Evolutionary conservation across 768 basidiomycete species (phyloP).

Genomic region (Termitomyces sp.): DNA sequence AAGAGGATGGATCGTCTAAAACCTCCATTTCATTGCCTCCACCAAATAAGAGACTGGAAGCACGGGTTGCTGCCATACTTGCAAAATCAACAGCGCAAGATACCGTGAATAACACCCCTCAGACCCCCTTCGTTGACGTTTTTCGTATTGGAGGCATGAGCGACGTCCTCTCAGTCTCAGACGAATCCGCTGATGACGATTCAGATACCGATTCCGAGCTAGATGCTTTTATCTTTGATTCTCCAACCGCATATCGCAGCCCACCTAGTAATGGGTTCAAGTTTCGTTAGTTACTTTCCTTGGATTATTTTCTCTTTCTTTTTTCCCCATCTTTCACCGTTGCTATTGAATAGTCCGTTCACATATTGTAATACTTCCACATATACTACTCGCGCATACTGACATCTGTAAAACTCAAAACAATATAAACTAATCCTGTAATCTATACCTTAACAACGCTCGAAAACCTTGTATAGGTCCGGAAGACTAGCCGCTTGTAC

Average conservation of each 20-base stretch:
- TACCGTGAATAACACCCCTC: slow-evolving; percentile 51
- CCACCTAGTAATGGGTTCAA: slow-evolving; percentile 38
- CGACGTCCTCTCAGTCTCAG: slow-evolving; percentile 18
- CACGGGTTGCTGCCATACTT: slow-evolving; percentile 75
- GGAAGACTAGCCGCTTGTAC: slow-evolving; percentile 87
- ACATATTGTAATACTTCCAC: slow-evolving; percentile 15
- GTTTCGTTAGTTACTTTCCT: slow-evolving; percentile 22
- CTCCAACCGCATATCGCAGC: slow-evolving; percentile 36
- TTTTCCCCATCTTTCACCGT: slow-evolving; percentile 1
- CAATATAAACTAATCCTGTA: slow-evolving; percentile 10
- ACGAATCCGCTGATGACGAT: slow-evolving; percentile 45
- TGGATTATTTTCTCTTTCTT: background rate
- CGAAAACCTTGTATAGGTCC: slow-evolving; percentile 92
- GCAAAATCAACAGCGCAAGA: slow-evolving; percentile 67
- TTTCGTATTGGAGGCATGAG: slow-evolving; percentile 51
- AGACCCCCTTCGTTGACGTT: slow-evolving; percentile 76
- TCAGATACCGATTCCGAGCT: slow-evolving; percentile 40
- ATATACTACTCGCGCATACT: slow-evolving; percentile 10
- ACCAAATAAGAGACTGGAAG: slow-evolving; percentile 62
- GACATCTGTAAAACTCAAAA: slow-evolving; percentile 10
- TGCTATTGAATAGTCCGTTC: slow-evolving; percentile 11
- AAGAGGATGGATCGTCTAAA: slow-evolving; percentile 34
- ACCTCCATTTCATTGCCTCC: slow-evolving; percentile 27
- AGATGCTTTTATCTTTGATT: slow-evolving; percentile 63
- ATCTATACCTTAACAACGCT: slow-evolving; percentile 59